Evolutionary conservation across 176 grass and related monocot genomes (phyloP), one percentile per base, ranked within the genome.

Genomic region (Oryza nivara): DNA sequence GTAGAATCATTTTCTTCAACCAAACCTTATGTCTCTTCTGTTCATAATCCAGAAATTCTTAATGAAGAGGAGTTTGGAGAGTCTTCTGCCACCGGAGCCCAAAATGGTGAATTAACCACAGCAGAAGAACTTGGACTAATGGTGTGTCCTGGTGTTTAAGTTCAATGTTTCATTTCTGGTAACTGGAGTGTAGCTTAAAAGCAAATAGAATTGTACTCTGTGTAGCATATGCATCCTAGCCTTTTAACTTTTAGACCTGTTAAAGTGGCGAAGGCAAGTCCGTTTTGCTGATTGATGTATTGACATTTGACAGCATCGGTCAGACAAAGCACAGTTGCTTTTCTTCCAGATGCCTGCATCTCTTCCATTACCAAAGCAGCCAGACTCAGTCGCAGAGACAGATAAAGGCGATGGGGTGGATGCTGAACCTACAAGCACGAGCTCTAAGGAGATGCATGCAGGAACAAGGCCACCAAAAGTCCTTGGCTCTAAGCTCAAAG

Each of bases 331-430:
- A 15, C 84, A 76, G 25, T 89, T 94, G 23, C 69, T 97, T 9
- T 89, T 94, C 63, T 89, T 97, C 78, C 90, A 92, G 81, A 81
- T 97, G 66, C 94, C 94, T 65, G 6, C 41, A 72, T 79, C 76
- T 77, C 90, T 97, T 83, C 92, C 92, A 47, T 73, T 74, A 44
- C 70, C 86, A 20, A 76, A 82, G 68, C 76, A 79, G 63, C 28
- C 36, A 48, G 66, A 88, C 60, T 52, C 45, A 51, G 60, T 60
- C 64, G 26, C 8, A 48, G 64, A 82, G 32, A 26, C 43, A 70
- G 49, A 80, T 72, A 47, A 16, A 72, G 56, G 64, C 28, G 63
- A 32, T 0, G 19, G 74, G 23, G 72, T 80, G 7, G 74, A 64
- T 80, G 68, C 47, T 54, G 77, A 88, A 82, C 28, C 49, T 46